phyloP scores from a whole-genome alignment of 768 basidiomycete genomes.

The Punctularia strigosozonata region DNA sequence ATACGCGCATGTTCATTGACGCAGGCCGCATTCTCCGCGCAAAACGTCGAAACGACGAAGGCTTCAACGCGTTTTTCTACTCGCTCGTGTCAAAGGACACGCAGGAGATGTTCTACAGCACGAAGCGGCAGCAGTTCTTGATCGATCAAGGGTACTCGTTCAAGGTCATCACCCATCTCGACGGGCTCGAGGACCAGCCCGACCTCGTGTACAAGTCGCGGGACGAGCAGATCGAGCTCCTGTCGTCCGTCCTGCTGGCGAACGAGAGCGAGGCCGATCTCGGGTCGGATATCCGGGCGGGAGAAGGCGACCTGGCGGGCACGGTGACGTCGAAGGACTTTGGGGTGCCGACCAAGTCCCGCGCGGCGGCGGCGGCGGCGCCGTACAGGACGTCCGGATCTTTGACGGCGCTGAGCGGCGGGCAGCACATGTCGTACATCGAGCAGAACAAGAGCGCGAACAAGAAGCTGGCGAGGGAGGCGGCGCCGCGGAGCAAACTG shows the following conservation, averaged over 20 bases:
- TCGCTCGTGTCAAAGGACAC: slow-evolving; percentile 98
- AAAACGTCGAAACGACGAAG: slow-evolving; percentile 96
- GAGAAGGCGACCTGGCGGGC: slow-evolving; percentile 77
- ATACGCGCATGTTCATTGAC: slow-evolving; percentile 7
- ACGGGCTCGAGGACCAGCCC: slow-evolving; percentile 77
- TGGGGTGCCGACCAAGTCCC: slow-evolving; percentile 55
- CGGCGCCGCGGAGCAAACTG: slow-evolving; percentile 56
- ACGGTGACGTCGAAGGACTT: slow-evolving; percentile 83
- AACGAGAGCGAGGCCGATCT: slow-evolving; percentile 87
- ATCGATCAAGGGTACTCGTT: slow-evolving; percentile 99
- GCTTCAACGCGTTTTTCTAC: slow-evolving; percentile 99
- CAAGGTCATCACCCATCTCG: slow-evolving; percentile 97
- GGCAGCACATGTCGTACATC: slow-evolving; percentile 85
- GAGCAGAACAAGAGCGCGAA: slow-evolving; percentile 90
- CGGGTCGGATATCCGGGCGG: slow-evolving; percentile 71
- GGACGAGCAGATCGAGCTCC: slow-evolving; percentile 91
- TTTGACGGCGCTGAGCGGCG: slow-evolving; percentile 75
- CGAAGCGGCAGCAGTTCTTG: slow-evolving; percentile 96
- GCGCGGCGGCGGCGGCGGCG: slow-evolving; percentile 54
- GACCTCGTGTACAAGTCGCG: slow-evolving; percentile 87
- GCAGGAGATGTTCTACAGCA: slow-evolving; percentile 99
- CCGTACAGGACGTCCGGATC: slow-evolving; percentile 79
- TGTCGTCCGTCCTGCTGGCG: slow-evolving; percentile 85
- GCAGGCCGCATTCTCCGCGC: slow-evolving; percentile 91
- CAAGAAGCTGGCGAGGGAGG: slow-evolving; percentile 53